phyloP scores from a whole-genome alignment of 2,329 filamentous ascomycete species.

The Cordyceps pruinosa region DNA sequence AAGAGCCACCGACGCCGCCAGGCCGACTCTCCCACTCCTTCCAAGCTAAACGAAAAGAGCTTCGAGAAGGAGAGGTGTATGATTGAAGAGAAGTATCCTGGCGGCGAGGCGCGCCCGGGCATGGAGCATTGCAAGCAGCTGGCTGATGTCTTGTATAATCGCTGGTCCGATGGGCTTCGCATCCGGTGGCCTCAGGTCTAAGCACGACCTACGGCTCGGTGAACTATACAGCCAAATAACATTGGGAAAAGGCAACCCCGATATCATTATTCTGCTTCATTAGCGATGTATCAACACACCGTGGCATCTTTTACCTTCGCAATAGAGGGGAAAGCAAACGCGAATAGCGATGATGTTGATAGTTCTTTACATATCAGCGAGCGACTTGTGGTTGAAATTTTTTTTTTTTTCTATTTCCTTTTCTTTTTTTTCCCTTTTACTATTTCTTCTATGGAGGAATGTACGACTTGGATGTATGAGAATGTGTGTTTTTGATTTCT shows the following conservation, averaged over 20 bases:
- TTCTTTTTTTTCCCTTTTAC: neutral
- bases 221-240: neutral
- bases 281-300: slow-evolving; percentile 2
- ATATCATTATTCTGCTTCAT: neutral
- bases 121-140: slow-evolving; percentile 92
- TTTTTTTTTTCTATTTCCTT: neutral
- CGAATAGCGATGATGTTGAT: slow-evolving; percentile 5
- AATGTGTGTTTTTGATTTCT: slow-evolving; percentile 8
- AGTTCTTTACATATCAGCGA: slow-evolving; percentile 3
- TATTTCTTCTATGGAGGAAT: slow-evolving; percentile 13
- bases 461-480: slow-evolving; percentile 14
- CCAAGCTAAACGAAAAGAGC: slow-evolving; percentile 36
- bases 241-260: neutral
- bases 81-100: slow-evolving; percentile 48
- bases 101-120: slow-evolving; percentile 52
- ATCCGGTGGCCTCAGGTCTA: slow-evolving; percentile 54
- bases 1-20: slow-evolving; percentile 69
- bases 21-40: slow-evolving; percentile 28
- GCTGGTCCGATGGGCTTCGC: slow-evolving; percentile 81
- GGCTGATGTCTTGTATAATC: slow-evolving; percentile 80
- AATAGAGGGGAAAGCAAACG: neutral
- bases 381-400: slow-evolving; percentile 4
- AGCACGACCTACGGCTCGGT: slow-evolving; percentile 1
- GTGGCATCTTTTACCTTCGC: neutral
- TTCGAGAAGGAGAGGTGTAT: slow-evolving; percentile 41